Conservation (phyloP, 306 rosid genomes). For the Quercus glauca region DNA sequence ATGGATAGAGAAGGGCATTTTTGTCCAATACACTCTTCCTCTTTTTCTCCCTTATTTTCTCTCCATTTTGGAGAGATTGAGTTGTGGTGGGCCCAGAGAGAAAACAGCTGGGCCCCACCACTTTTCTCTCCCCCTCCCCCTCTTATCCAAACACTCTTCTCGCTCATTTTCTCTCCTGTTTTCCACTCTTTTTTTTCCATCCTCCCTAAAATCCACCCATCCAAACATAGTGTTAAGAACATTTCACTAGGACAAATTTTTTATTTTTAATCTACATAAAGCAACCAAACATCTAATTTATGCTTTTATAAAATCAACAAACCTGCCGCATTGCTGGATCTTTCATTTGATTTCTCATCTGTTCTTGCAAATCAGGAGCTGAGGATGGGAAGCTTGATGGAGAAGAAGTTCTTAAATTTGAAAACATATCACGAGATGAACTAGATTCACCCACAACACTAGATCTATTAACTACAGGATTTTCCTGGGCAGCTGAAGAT, state of each 20-base stretch:
- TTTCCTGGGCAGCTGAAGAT: conserved; percentile 26
- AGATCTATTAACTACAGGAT: conserved; percentile 36
- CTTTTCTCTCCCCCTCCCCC: no score
- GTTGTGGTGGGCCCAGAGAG: no score
- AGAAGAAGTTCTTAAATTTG: conserved; percentile 49
- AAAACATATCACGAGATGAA: conserved; percentile 35
- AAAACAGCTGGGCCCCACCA: no score
- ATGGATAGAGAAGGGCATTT: no score
- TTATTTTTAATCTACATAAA: not conserved
- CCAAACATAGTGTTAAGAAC: no score
- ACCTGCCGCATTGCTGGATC: conserved; percentile 97
- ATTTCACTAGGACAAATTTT: not conserved
- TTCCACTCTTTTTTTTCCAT: no score
- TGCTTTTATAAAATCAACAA: conserved; percentile 28
- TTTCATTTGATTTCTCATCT: conserved; percentile 95
- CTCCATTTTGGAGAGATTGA: no score
- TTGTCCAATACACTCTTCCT: no score
- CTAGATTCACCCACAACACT: conserved; percentile 46
- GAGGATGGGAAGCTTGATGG: conserved; percentile 65
- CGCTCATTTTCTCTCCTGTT: no score
- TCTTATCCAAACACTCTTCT: no score
- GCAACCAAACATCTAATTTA: not conserved
- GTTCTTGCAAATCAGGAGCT: conserved; percentile 77
- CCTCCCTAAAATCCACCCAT: no score
- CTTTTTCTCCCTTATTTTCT: no score